Percentiles rank a stretch among this genome's conserved stretches.
Evolutionary conservation across 257 asterid species (phyloP).

Genomic region (Jaltomata sinuosa): DNA sequence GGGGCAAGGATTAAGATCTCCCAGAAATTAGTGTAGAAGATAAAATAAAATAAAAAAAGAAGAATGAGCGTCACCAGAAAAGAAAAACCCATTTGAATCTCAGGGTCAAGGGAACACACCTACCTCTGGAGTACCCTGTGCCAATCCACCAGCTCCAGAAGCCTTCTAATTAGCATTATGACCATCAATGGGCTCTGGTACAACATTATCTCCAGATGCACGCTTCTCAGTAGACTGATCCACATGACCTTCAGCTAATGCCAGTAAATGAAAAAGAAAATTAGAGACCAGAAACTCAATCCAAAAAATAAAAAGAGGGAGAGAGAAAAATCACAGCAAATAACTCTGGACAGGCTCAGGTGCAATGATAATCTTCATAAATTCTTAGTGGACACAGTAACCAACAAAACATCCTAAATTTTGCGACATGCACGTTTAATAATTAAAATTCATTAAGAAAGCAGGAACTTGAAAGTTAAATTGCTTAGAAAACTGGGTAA

Average conservation of each 20-base stretch:
- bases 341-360: not conserved
- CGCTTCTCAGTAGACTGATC: slow-evolving; percentile 21
- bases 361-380: not conserved
- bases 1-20: not conserved
- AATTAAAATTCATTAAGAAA: not conserved
- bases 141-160: slow-evolving; percentile 11
- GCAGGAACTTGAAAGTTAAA: not conserved
- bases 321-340: not conserved
- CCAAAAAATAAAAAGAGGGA: not conserved
- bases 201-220: slow-evolving; percentile 22
- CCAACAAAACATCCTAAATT: not conserved
- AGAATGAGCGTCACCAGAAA: not conserved
- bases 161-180: slow-evolving; percentile 34
- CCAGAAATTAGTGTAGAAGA: no score
- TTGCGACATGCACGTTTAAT: not conserved
- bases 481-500: not conserved
- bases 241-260: not conserved
- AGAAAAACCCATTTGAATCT: not conserved
- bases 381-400: not conserved
- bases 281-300: not conserved
- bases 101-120: no score
- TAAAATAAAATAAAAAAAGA: no score
- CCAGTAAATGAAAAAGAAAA: not conserved
- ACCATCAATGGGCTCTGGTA: slow-evolving; percentile 17
- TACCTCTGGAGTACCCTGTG: no score